phyloP scores from a whole-genome alignment of 805 yeast species.

The Brettanomyces nanus region DNA sequence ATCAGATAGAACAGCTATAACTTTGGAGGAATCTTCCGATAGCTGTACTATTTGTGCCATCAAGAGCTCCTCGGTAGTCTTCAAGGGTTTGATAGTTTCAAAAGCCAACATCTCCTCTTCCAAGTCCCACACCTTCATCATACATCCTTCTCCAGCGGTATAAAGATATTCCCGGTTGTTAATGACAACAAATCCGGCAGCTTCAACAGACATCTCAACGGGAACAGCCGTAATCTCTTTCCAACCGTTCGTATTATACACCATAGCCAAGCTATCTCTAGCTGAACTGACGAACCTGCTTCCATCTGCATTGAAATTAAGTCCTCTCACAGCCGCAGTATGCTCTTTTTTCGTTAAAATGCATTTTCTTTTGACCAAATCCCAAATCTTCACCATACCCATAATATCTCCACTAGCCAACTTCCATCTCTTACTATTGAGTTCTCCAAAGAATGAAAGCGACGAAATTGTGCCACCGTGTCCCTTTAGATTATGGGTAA shows the following conservation, averaged over 20 bases:
- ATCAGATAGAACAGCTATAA: conserved; percentile 65
- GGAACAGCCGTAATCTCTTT: conserved; percentile 63
- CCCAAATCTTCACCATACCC: conserved; percentile 52
- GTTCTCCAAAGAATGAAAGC: conserved; percentile 61
- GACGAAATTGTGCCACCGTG: conserved; percentile 87
- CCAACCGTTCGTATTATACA: conserved; percentile 45
- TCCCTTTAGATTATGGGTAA: conserved; percentile 87
- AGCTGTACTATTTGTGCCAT: conserved; percentile 45
- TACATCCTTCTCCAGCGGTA: conserved; percentile 74
- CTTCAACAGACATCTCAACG: conserved; percentile 63
- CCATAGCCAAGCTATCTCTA: conserved; percentile 69
- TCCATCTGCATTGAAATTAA: conserved; percentile 52
- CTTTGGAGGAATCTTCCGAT: conserved; percentile 22
- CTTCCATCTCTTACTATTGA: conserved; percentile 64
- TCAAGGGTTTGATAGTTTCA: conserved; percentile 38
- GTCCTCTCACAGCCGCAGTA: conserved; percentile 76
- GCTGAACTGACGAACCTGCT: conserved; percentile 70
- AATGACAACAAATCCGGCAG: conserved; percentile 46
- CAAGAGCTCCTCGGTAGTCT: conserved; percentile 64
- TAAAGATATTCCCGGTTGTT: conserved; percentile 32
- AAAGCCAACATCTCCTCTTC: conserved; percentile 39
- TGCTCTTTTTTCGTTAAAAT: conserved; percentile 62
- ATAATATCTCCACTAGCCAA: conserved; percentile 63
- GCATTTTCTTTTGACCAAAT: conserved; percentile 67
- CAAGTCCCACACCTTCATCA: conserved; percentile 58